A percentile compares a stretch with the other conserved stretches of the same genome.
Evolutionary conservation across 441 rosid species (phyloP).

Genomic region (Populus tomentosa): DNA sequence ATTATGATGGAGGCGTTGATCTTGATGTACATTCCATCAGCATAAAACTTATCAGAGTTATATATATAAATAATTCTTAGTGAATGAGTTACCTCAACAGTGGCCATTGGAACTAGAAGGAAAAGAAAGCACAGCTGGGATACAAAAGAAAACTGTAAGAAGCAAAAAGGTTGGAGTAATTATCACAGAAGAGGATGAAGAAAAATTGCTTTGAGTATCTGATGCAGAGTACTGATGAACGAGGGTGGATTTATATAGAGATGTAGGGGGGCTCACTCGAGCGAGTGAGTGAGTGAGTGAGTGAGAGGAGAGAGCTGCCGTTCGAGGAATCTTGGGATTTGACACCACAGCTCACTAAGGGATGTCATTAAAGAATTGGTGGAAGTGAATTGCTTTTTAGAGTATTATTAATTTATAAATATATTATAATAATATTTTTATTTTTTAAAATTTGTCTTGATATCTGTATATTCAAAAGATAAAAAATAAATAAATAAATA

Average conservation of each 20-base stretch:
- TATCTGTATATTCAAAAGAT: too few species aligned
- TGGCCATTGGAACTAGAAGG: constrained; percentile 35
- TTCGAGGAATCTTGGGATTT: constrained; percentile 34
- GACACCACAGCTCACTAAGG: constrained; percentile 25
- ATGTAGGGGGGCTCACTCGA: background rate
- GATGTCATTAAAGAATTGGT: constrained; percentile 5
- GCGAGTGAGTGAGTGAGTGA: background rate
- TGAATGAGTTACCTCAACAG: constrained; percentile 41
- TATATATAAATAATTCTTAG: too few species aligned
- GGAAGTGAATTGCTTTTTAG: too few species aligned
- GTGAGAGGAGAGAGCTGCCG: background rate
- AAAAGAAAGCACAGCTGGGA: background rate
- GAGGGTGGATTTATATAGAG: constrained; percentile 35
- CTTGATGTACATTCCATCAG: background rate
- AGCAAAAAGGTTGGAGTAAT: background rate
- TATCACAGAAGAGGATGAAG: background rate
- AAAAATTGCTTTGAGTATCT: background rate
- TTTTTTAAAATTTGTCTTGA: too few species aligned
- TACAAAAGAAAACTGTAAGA: background rate
- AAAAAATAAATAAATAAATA: too few species aligned
- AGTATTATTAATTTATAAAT: too few species aligned
- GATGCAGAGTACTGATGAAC: constrained; percentile 18
- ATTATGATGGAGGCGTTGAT: too few species aligned
- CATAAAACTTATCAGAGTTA: background rate
- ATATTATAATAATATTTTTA: too few species aligned